Conservation (phyloP, 1,284 basidiomycete species). For the Apiotrichum veenhuisii region DNA sequence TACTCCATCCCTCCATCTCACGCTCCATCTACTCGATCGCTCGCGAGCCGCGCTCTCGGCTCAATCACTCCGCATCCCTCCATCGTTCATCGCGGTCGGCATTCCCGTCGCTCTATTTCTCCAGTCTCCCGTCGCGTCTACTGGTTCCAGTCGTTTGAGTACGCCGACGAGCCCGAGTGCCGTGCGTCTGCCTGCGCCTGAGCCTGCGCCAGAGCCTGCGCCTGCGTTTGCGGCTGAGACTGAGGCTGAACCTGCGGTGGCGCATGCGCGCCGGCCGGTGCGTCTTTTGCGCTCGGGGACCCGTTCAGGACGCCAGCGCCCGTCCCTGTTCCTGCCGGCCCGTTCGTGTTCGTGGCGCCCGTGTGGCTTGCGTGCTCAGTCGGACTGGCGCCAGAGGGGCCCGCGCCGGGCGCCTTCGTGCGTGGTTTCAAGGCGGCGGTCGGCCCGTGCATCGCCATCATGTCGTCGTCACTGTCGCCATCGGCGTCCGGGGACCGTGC, state of each 20-base stretch:
- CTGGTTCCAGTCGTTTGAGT: constrained; percentile 14
- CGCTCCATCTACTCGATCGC: too few relatives aligned
- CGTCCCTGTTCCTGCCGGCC: too few relatives aligned
- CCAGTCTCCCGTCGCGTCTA: not conserved
- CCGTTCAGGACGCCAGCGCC: too few relatives aligned
- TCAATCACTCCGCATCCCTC: too few relatives aligned
- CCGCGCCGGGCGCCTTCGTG: not conserved
- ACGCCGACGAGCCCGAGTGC: constrained; percentile 6
- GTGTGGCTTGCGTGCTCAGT: too few relatives aligned
- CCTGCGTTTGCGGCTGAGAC: too few relatives aligned
- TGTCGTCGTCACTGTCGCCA: constrained; percentile 8
- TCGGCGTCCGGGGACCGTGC: constrained; percentile 32
- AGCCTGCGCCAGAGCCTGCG: not conserved
- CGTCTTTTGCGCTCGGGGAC: not conserved
- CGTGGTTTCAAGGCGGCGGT: not conserved
- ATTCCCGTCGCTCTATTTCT: not conserved
- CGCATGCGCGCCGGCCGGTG: not conserved
- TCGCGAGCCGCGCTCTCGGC: too few relatives aligned
- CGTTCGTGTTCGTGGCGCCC: too few relatives aligned
- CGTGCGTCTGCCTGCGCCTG: not conserved
- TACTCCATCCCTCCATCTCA: too few relatives aligned
- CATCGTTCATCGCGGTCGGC: too few relatives aligned
- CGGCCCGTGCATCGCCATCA: not conserved
- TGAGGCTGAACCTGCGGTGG: too few relatives aligned
- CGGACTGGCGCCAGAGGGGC: too few relatives aligned